Evolutionary conservation across 2,329 filamentous ascomycete genomes (phyloP).

Genomic region (Emmonsiellopsis sp.): DNA sequence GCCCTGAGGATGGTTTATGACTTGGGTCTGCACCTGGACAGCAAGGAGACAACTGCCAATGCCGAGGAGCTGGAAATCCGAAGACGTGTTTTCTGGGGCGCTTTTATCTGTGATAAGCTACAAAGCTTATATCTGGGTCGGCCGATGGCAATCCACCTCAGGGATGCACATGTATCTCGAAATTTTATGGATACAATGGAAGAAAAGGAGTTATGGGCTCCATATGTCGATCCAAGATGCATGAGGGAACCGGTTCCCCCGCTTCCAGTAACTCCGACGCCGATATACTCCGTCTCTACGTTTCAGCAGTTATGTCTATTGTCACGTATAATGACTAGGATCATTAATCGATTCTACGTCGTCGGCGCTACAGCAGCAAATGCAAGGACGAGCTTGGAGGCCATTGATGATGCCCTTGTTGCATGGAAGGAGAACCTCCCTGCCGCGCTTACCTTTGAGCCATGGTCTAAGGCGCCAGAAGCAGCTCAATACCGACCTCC

Average conservation of each 20-base stretch:
- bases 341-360: conserved; percentile 27
- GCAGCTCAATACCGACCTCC: conserved; percentile 9
- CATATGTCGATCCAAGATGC: conserved; percentile 13
- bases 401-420: conserved; percentile 18
- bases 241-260: conserved; percentile 3
- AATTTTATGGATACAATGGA: conserved; percentile 23
- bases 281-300: conserved; percentile 25
- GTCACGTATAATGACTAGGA: conserved; percentile 28
- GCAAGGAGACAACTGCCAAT: conserved; percentile 16
- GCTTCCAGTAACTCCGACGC: conserved; percentile 7
- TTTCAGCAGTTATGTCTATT: conserved; percentile 28
- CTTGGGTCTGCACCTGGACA: conserved; percentile 30
- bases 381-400: conserved; percentile 17
- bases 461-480: conserved; percentile 15
- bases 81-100: conserved; percentile 25
- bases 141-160: conserved; percentile 30
- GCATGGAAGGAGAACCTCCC: conserved; percentile 21
- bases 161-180: conserved; percentile 19
- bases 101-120: conserved; percentile 39
- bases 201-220: conserved; percentile 19
- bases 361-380: conserved; percentile 19
- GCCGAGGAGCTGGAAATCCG: conserved; percentile 22
- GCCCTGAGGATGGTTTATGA: conserved; percentile 35
- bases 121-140: conserved; percentile 48
- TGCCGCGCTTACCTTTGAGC: conserved; percentile 17